Evolutionary conservation across 140 eudicot species (phyloP), one percentile per base, ranked within the genome.

Genomic region (Senecio squalidus): DNA sequence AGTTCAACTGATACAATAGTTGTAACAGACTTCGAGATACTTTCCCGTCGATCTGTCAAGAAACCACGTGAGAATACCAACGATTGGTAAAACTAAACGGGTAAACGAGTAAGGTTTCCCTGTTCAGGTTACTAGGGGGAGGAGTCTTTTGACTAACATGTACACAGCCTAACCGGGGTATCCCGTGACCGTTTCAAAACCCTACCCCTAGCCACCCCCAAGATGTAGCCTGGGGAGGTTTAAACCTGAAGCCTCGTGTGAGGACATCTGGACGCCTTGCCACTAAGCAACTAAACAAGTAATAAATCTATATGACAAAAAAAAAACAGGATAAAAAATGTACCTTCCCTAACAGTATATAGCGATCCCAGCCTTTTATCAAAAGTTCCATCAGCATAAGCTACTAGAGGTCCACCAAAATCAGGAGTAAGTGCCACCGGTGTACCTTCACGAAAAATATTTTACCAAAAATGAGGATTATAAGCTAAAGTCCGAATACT

Each of bases 351-450:
- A 22, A 89, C 78, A 9, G 95, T 66, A 89, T 70, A 36, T 69
- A 89, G 5, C 91, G 82, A 43, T 78, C 74, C n/a, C 63, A 72
- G 62, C 58, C 88, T 77, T 41, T 60, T 73, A 70, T 89, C 92
- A 75, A 79, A 82, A 49, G 84, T 82, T 49, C 97, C 97, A 77
- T 89, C 97, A 25, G 97, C 94, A 67, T 70, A 88, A 59, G 81
- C 74, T 28, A 82, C 84, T 39, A 67, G 53, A 24, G 87, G 94
- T 23, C 76, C 87, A n/a, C 84, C 83, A 53, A 76, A 81, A 66
- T 88, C 85, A 15, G 88, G 95, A 34, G 92, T 82, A 17, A 88
- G 60, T 25, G 95, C 88, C 57, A 70, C 64, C 22, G 96, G 91
- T 68, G 66, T 58, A 41, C 82, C 62, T 71, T 69, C 94, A 70